Base-by-base conservation (phyloP, 306 rosid species). In the Pyrus bretschneideri region DNA sequence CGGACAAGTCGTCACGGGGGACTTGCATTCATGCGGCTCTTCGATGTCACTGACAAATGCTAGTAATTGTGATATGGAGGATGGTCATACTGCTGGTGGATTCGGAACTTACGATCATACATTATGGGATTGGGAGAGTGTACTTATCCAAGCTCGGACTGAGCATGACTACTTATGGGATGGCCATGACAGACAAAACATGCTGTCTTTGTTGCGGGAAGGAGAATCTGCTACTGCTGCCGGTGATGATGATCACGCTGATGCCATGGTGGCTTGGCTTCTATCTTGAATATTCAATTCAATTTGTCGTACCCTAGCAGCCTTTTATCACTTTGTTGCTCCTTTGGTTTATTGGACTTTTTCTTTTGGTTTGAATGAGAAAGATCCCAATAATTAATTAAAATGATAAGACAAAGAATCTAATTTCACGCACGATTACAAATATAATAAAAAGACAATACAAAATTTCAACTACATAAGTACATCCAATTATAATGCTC, bases 231-330 rank as follows among this genome's bases (percentile, higher is more conserved):
- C 44, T 18, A 11, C 42, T 64, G 69, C 44, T 15, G 23, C 22
- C 17, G 19, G 40, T 15, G 18, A 6, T 35, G 38, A 57, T 72
- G 52, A 55, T 40, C 30, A 13, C 38, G 38, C 85, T 69, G 67
- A 83, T 46, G 91, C 83, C 1, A 49, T 85, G 54, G 63, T 84
- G 30, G 83, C 87, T 66, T 85, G 91, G 90, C 79, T 92, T 68
- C 87, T 89, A 18, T 88, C 93, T 58, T 91, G 81, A 88, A 71
- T 51, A 1, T 22, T 62, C 67, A 14, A 13, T 14, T 62, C 31
- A 25, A 62, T 29, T n/a, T 59, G 14, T 58, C 22, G 62, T 22
- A 58, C 29, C 5, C 27, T 23, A n/a, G 27, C 15, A 7, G 42
- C 42, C 27, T 58, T 58, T 58, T 11, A 11, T 58, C 29, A 58